Evolutionary conservation across 2,329 filamentous ascomycete species (phyloP), one percentile per base, ranked within the genome.

Genomic region (Aspergillus sp.): DNA sequence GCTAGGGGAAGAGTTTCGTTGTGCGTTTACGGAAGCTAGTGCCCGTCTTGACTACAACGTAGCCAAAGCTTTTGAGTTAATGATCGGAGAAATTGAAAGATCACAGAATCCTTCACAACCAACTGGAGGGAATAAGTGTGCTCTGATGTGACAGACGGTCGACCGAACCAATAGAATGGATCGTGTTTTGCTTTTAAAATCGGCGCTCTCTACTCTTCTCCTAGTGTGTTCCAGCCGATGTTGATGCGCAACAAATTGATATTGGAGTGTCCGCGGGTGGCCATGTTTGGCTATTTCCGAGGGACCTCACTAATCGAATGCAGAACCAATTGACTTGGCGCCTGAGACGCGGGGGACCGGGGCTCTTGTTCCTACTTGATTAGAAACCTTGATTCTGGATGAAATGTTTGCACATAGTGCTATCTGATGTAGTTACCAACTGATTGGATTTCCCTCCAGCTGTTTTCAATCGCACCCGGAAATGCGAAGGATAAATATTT

Each of bases 11-110:
- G 90, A 95, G 76, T 89, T 96, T 75, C 87, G 91, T 62, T 98
- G 93, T 76, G 92, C 89, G 39, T 97, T 91, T 85, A 96, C 92
- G 48, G 95, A 99, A 79, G 92, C 95, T 56, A 96, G 90, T 71
- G 95, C 95, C 27, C 86, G 93, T 57, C 96, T 95, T 77, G 93
- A 97, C 75, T 91, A 93, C 79, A 96, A 98, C 73, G 95, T 99
- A 49, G 83, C 83, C 67, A 93, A 91, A 75, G 91, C 91, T 2
- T 99, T 99, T 72, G 93, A 98, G 77, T 83, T 96, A 63, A 88
- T 99, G 80, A 92, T 99, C 68, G 90, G 84, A 49, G 90, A 98
- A 80, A 93, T 99, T 62, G 95, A 99, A 78, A 96, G 96, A 78
- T 87, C 89, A 24, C 90, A 96, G 77, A 96, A 96, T 72, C 93